Conservation (phyloP, 805 yeast genomes). For the Torulaspora delbrueckii region DNA sequence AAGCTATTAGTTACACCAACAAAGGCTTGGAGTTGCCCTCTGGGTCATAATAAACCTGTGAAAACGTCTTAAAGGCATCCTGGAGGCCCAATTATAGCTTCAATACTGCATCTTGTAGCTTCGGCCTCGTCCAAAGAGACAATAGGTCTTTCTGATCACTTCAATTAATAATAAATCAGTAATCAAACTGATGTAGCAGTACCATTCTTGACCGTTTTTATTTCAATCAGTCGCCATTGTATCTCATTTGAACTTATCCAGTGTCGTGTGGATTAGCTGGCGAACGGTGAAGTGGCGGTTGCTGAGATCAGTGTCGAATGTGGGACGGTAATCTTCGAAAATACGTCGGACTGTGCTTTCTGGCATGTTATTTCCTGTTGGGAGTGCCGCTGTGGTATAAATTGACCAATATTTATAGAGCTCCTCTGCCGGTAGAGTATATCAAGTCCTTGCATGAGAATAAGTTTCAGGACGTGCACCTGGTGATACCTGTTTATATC, state of each 20-base stretch:
- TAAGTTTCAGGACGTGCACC: conserved; percentile 40
- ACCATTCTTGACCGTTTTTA: not conserved
- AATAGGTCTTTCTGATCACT: not conserved
- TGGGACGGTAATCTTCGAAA: conserved; percentile 18
- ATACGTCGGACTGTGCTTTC: conserved; percentile 21
- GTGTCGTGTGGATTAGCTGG: not conserved
- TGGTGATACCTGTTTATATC: conserved; percentile 43
- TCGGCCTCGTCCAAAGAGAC: not conserved
- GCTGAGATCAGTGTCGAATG: not conserved
- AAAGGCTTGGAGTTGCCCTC: not conserved
- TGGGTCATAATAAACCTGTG: not conserved
- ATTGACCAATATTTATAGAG: conserved; percentile 40
- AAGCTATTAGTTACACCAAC: not conserved
- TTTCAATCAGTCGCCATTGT: not conserved
- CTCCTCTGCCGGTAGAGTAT: conserved; percentile 38
- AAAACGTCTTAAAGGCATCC: not conserved
- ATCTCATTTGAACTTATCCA: not conserved
- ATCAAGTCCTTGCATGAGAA: conserved; percentile 35
- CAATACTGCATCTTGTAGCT: no score
- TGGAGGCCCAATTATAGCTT: not conserved
- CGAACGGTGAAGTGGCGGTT: not conserved
- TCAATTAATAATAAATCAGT: not conserved
- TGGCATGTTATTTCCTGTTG: conserved; percentile 31
- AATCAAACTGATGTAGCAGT: not conserved
- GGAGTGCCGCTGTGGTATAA: conserved; percentile 43